Evolutionary conservation across 192 early-diverging fungal species (phyloP).

Genomic region (Borealophlyctis nickersoniae): DNA sequence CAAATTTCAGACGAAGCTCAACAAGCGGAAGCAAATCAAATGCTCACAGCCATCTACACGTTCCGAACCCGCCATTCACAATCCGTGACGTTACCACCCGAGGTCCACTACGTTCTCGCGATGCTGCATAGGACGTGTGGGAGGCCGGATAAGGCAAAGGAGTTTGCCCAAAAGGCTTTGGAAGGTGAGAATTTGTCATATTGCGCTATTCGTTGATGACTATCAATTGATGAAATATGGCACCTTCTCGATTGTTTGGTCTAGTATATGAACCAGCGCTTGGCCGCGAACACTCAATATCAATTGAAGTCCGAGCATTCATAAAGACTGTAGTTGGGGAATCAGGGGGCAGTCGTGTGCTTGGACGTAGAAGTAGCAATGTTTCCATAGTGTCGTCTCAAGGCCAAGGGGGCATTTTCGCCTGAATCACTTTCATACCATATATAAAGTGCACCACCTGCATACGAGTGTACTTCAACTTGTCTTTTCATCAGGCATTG

Average conservation of each 20-base stretch:
- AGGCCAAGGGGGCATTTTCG: too few species aligned
- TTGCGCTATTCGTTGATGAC: too few species aligned
- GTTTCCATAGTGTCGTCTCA: too few species aligned
- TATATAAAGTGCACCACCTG: too few species aligned
- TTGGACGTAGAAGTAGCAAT: too few species aligned
- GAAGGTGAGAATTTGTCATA: constrained; percentile 34
- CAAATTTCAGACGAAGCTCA: constrained; percentile 32
- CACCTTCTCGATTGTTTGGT: neutral
- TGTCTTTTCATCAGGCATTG: too few species aligned
- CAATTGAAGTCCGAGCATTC: constrained; percentile 42
- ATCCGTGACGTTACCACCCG: constrained; percentile 14
- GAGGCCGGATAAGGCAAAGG: constrained; percentile 31
- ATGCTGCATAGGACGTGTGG: constrained; percentile 27
- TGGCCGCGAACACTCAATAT: constrained; percentile 42
- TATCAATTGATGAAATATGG: constrained; percentile 7
- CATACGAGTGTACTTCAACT: too few species aligned
- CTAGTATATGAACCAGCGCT: constrained; percentile 41
- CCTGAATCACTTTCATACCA: too few species aligned
- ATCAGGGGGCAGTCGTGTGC: neutral
- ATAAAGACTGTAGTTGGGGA: constrained; percentile 34
- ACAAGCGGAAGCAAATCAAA: constrained; percentile 49
- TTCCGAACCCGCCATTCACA: constrained; percentile 21
- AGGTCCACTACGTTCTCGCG: constrained; percentile 31
- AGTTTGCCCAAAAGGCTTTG: constrained; percentile 35
- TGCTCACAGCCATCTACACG: constrained; percentile 36